These are phyloP conservation scores for Schoenoplectus tabernaemontani DNA, from an alignment of 202 grass and related monocot species.

Conservation along the genomic window DNA sequence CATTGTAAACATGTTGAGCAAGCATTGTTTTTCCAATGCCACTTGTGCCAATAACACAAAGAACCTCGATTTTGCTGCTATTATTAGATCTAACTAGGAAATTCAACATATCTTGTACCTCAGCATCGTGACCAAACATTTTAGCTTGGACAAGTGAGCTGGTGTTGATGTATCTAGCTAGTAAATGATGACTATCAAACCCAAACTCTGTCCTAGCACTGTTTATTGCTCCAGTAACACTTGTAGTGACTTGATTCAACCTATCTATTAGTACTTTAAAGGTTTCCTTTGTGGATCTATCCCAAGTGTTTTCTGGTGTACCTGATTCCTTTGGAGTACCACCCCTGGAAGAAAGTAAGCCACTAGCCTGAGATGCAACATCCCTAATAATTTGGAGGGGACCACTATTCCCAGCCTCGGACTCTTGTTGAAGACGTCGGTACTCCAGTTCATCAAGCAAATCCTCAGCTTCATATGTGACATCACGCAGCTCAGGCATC, in stretches of 20 bases:
- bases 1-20: not conserved
- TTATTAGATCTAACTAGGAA: not conserved
- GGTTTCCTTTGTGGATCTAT: constrained; percentile 1
- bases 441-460: constrained; percentile 58
- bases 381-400: constrained; percentile 1
- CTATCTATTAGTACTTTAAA: not conserved
- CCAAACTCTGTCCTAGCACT: not conserved
- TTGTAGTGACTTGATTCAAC: not conserved
- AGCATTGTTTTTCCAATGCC: constrained; percentile 38
- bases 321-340: not conserved
- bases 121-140: not conserved
- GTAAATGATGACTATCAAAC: not conserved
- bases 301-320: not conserved
- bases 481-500: constrained; percentile 23
- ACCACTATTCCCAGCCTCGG: constrained; percentile 14
- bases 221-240: not conserved
- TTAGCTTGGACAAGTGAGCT: not conserved
- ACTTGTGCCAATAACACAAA: not conserved
- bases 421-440: constrained; percentile 35
- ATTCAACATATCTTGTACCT: not conserved
- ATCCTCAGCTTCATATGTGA: constrained; percentile 42
- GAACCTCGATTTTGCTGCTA: not conserved
- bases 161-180: not conserved
- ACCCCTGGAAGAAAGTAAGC: not conserved
- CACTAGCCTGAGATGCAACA: constrained; percentile 6